phyloP scores from a whole-genome alignment of 352 stramenopile genomes.

The Pythium aquatile region DNA sequence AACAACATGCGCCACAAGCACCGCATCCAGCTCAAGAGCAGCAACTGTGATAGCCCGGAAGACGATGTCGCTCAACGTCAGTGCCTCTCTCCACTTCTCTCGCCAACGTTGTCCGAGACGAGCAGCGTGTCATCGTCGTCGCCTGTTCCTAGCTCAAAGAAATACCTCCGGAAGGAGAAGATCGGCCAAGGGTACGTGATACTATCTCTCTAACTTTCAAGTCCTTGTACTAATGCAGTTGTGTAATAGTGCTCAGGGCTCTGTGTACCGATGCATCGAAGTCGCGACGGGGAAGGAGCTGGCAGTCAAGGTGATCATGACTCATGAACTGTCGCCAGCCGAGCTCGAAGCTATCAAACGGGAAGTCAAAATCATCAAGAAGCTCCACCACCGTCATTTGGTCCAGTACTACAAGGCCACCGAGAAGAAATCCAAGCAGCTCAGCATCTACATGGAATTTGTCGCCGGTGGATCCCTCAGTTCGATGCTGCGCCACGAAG shows the following conservation, averaged over 20 bases:
- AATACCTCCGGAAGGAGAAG: slow-evolving; percentile 69
- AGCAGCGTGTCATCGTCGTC: slow-evolving; percentile 26
- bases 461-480: slow-evolving; percentile 80
- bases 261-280: slow-evolving; percentile 72
- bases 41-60: neutral
- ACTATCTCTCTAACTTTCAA: neutral
- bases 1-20: slow-evolving; percentile 1
- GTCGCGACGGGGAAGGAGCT: slow-evolving; percentile 46
- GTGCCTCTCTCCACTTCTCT: slow-evolving; percentile 9
- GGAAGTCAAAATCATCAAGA: slow-evolving; percentile 71
- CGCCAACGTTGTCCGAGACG: slow-evolving; percentile 34
- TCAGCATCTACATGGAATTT: slow-evolving; percentile 89
- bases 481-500: slow-evolving; percentile 43
- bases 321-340: slow-evolving; percentile 40
- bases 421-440: slow-evolving; percentile 51
- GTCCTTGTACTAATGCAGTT: neutral
- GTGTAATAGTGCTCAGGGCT: slow-evolving; percentile 46
- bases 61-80: neutral
- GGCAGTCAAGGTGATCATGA: slow-evolving; percentile 71
- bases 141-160: slow-evolving; percentile 21
- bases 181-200: slow-evolving; percentile 66
- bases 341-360: slow-evolving; percentile 62
- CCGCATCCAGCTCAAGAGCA: slow-evolving; percentile 8
- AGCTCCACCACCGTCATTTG: slow-evolving; percentile 50
- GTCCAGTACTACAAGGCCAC: slow-evolving; percentile 67